phyloP scores from a whole-genome alignment of 768 basidiomycete species.

The Tylopilus sp. region DNA sequence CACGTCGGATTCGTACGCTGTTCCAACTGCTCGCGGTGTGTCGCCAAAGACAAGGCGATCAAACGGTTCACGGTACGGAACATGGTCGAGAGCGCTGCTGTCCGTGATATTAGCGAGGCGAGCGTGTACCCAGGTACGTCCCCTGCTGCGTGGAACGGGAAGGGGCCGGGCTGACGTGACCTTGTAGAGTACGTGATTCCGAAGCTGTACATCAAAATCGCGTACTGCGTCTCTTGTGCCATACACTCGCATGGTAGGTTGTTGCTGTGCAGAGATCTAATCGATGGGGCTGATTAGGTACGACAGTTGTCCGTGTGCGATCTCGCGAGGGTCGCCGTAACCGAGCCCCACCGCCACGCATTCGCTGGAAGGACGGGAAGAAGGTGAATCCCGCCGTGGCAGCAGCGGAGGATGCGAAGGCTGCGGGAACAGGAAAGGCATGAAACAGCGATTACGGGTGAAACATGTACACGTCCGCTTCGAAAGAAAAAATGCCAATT shows the following conservation, averaged over 20 bases:
- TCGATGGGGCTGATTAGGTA: not conserved
- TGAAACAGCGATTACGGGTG: constrained; percentile 25
- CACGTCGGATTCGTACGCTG: constrained; percentile 94
- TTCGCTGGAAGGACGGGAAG: constrained; percentile 95
- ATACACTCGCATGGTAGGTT: constrained; percentile 95
- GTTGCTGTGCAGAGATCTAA: not conserved
- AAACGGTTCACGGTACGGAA: constrained; percentile 99
- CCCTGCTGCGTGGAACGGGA: not conserved
- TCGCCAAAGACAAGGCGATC: constrained; percentile 99
- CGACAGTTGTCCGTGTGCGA: constrained; percentile 91
- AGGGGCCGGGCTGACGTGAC: too few relatives aligned
- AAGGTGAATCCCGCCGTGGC: constrained; percentile 95
- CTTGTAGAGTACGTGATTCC: constrained; percentile 91
- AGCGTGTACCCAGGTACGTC: constrained; percentile 79
- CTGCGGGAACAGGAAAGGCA: constrained; percentile 49
- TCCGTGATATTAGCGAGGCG: constrained; percentile 95
- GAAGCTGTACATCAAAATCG: constrained; percentile 98
- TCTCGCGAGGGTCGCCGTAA: constrained; percentile 94
- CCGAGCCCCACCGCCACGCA: constrained; percentile 93
- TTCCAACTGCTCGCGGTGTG: constrained; percentile 99
- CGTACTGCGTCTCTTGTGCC: constrained; percentile 98
- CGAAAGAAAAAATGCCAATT: too few relatives aligned
- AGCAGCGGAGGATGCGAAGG: constrained; percentile 87
- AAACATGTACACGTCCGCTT: too few relatives aligned
- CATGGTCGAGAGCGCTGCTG: constrained; percentile 99